phyloP scores from a whole-genome alignment of 1,284 basidiomycete species.

The Golubevia pallescens region DNA sequence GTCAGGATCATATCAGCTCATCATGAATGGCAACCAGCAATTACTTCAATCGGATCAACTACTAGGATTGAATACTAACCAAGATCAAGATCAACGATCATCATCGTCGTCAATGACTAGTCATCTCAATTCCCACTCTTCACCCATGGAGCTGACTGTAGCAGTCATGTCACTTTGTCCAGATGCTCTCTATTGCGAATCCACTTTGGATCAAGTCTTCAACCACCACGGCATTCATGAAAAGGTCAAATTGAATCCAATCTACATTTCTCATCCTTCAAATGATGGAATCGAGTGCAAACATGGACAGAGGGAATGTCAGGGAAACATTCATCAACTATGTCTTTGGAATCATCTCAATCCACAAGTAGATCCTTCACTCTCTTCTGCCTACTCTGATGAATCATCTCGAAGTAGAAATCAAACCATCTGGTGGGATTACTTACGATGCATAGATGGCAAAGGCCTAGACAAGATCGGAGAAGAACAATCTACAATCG shows the following conservation, averaged over 20 bases:
- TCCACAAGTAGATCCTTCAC: slow-evolving; percentile 15
- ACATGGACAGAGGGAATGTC: slow-evolving; percentile 40
- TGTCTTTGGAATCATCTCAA: slow-evolving; percentile 38
- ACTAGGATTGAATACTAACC: no score
- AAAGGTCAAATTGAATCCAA: slow-evolving; percentile 29
- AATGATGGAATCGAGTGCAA: slow-evolving; percentile 28
- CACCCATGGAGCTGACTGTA: slow-evolving; percentile 24
- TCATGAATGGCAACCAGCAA: no score
- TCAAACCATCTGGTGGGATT: slow-evolving; percentile 29
- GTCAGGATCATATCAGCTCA: no score
- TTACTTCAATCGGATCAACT: no score
- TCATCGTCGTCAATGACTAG: no score
- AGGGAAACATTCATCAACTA: slow-evolving; percentile 44
- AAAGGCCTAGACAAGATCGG: slow-evolving; percentile 31
- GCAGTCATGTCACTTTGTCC: slow-evolving; percentile 45
- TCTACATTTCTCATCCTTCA: slow-evolving; percentile 29
- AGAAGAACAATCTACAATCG: slow-evolving; percentile 23
- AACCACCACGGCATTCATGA: slow-evolving; percentile 23
- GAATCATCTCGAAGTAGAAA: not conserved
- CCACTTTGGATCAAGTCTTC: slow-evolving; percentile 34
- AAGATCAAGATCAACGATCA: no score
- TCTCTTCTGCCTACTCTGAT: not conserved
- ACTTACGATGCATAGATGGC: slow-evolving; percentile 38
- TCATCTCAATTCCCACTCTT: no score
- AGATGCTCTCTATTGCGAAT: slow-evolving; percentile 36